Base-by-base conservation (phyloP, 179 eudicot species). In the Amaranthus tricolor region DNA sequence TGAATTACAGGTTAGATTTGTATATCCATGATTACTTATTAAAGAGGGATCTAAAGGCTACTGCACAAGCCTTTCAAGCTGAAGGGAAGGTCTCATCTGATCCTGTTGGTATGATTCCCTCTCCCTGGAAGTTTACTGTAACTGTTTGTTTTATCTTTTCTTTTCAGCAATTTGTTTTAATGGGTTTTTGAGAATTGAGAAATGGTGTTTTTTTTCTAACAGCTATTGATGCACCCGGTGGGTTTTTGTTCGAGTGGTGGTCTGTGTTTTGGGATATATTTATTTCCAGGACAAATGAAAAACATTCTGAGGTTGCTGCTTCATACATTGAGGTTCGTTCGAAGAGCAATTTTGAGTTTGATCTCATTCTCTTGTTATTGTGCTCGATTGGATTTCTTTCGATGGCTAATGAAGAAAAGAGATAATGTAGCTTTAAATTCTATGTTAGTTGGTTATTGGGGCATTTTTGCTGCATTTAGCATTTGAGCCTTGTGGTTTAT, bases 181-280 rank as follows among this genome's bases (percentile, higher is more conserved):
- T 65, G 53, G 17, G 45, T n/a, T 31, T 45, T 43, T 68, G 62
- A 57, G 53, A 52, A n/a, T 31, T 66, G 14, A 14, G 48, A 13
- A 24, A 31, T 72, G 64, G 21, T 24, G 70, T 74, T 75, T 74
- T 31, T 31, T 31, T 31, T 31, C 40, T 31, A 31, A 57, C 81
- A 85, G 99, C 99, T 72, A 95, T 93, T 56, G 97, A 95, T 83
- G 99, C 99, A 53, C 99, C 99, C 73, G 99, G 99, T 51, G 96
- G 96, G 2, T 90, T 90, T 80, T 81, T 90, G 15, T 90, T 90
- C 52, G 96, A 90, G 74, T 90, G 96, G 96, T 90, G 96, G 96
- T 90, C 96, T 0, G 96, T 90, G 0, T 90, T 90, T 67, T 90
- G 96, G 96, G 96, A 90, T 78, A 90, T 90, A 62, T 90, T 90